A percentile compares a stretch with the other conserved stretches of the same genome.
Evolutionary conservation across 306 rosid species (phyloP).

Genomic region (Crataegus laevigata): DNA sequence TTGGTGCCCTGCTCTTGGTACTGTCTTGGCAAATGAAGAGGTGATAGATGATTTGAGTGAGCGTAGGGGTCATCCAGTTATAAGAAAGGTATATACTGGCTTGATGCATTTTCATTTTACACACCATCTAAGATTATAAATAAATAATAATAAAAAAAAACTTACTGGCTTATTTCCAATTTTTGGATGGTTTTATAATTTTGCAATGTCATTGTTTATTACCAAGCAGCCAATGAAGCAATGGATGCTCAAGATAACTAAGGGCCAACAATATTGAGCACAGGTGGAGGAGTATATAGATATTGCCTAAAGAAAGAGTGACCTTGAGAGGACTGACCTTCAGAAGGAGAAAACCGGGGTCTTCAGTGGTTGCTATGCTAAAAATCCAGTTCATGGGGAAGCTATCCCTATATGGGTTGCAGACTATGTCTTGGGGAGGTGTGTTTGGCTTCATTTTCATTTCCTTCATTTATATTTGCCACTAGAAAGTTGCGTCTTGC

Average conservation of each 20-base stretch:
- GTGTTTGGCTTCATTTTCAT: conserved; percentile 19
- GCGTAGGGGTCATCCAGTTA: conserved; percentile 93
- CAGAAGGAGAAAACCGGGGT: conserved; percentile 95
- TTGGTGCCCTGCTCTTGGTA: conserved; percentile 99
- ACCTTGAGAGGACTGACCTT: conserved; percentile 97
- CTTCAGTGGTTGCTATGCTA: conserved; percentile 85
- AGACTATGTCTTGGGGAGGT: conserved; percentile 97
- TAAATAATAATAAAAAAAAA: too few relatives aligned
- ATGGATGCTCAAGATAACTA: conserved; percentile 98
- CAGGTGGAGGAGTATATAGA: conserved; percentile 86
- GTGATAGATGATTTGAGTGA: conserved; percentile 95
- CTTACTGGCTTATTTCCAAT: conserved; percentile 29
- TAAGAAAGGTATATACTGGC: conserved; percentile 58
- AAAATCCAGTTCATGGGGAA: conserved; percentile 81
- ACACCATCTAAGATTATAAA: conserved; percentile 7
- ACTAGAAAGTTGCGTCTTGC: conserved; percentile 1
- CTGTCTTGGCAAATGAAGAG: conserved; percentile 98
- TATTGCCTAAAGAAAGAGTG: conserved; percentile 81
- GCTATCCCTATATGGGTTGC: conserved; percentile 95
- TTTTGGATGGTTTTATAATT: conserved; percentile 59
- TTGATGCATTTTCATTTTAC: conserved; percentile 4
- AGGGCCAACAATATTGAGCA: conserved; percentile 28
- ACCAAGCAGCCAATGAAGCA: conserved; percentile 99
- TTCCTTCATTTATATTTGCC: not conserved
- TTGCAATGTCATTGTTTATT: conserved; percentile 83